Base-by-base conservation (phyloP, 768 basidiomycete species). In the Holtermanniella nyarrowii region DNA sequence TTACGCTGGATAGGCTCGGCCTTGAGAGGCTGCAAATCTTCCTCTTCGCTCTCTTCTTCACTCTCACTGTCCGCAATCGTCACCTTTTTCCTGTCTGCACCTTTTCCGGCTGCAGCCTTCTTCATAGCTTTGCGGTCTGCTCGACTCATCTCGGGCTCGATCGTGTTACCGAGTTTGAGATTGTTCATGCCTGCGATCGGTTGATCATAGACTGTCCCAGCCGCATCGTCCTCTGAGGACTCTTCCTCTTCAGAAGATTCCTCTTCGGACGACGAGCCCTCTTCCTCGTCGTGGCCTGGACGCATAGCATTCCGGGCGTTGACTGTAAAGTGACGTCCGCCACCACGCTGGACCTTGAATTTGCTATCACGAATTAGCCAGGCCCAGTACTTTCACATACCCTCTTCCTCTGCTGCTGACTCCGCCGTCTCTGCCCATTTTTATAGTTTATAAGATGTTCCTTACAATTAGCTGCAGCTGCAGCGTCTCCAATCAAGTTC, bases 311-410 rank as follows among this genome's bases (percentile, higher is more conserved):
- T 37, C 31, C 31, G 31, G 10, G 31, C 31, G 10, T 7, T 7
- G 31, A 37, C 31, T 7, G 71, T 71, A 72, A 90, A 91, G 68
- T 75, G 82, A 55, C 88, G 80, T 47, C 88, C 88, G 31, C 88
- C 88, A 59, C 88, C 88, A 47, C 88, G 85, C 66, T 83, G 85
- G 59, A 81, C 77, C 78, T 89, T 89, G 75, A 79, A 87, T 72
- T 84, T 86, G 55, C 87, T 86, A 82, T 57, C 22, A 11, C 11
- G 49, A 24, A 37, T 37, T 16, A 37, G 31, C 31, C 31, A 16
- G 16, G 31, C 16, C 31, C 10, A 37, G 31, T 37, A 16, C 10
- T 7, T 37, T 7, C 7, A 37, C 31, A 7, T 7, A 37, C 31
- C 31, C 31, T 37, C 31, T 7, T 7, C 31, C 31, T 37, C 31